Base-by-base conservation (phyloP, 2,329 filamentous ascomycete species). In the Madurella mycetomatis region DNA sequence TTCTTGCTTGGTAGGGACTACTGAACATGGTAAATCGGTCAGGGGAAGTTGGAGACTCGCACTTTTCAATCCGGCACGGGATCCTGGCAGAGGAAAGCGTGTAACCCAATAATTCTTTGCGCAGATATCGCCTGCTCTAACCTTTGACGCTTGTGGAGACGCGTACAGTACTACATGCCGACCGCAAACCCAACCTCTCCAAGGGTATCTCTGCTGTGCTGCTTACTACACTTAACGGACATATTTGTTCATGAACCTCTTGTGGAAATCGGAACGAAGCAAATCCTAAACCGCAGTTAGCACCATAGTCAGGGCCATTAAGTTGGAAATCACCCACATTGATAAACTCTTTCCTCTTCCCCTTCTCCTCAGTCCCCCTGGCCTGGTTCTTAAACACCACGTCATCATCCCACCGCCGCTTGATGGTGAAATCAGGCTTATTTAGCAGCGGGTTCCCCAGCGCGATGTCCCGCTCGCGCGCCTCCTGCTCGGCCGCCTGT, bases 311-410 rank as follows among this genome's bases (percentile, higher is more conserved):
- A 45, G 41, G 16, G n/a, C 5, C 18, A 43, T 25, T 25, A 7
- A 7, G 25, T 4, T 4, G 11, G 15, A 34, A 12, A 15, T 30
- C 11, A 75, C 85, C 75, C 70, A 90, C 91, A 69, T 99, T 99
- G 71, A 99, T 92, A 74, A 99, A 99, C 72, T 96, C 92, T 76
- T 92, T 95, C 73, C 81, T 83, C 76, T 87, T 83, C 59, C 87
- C 85, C 76, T 87, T 92, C 59, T 96, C 90, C 67, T 97, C 92
- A 0, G 92, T 96, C 9, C 92, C 94, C 55, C 94, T 82, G 34
- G 92, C 94, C 74, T 99, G 94, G 71, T 99, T 99, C 77, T 96
- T 97, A 76, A 99, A 99, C 2, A 99, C 92, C 12, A 99, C 94
- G 69, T 99, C 94, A 65, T 99, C 94, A 64, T 99, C 94, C 94